Conservation (phyloP, 2,329 filamentous ascomycete species). For the Sporothrix inflata region DNA sequence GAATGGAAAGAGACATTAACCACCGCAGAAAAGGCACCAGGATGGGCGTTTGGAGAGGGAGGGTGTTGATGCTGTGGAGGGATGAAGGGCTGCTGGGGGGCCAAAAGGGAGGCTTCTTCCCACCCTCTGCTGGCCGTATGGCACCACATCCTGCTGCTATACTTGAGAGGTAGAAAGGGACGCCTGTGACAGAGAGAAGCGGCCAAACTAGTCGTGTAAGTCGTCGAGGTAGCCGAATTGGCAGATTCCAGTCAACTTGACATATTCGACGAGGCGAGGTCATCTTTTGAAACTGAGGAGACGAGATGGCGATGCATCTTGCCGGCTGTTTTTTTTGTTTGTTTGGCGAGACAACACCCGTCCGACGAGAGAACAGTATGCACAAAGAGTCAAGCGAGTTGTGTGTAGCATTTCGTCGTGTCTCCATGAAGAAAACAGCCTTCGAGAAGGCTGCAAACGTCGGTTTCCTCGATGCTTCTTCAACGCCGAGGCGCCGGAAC, state of each 20-base stretch:
- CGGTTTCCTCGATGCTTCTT: neutral
- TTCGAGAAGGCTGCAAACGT: neutral
- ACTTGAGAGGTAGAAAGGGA: neutral
- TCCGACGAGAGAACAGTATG: neutral
- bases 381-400: neutral
- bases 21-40: slow-evolving; percentile 3
- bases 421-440: neutral
- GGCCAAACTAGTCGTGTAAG: neutral
- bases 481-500: neutral
- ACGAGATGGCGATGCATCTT: too few species aligned
- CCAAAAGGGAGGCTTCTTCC: slow-evolving; percentile 25
- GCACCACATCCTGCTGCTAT: neutral
- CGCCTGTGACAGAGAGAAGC: neutral
- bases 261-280: neutral
- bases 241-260: slow-evolving; percentile 19
- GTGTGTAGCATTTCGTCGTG: neutral
- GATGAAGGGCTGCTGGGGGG: slow-evolving; percentile 1
- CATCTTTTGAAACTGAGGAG: too few species aligned
- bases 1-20: slow-evolving; percentile 26
- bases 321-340: neutral
- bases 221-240: slow-evolving; percentile 10
- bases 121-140: neutral
- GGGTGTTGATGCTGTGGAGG: slow-evolving; percentile 17
- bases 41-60: slow-evolving; percentile 18
- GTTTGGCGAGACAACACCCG: too few species aligned